Base-by-base conservation (phyloP, 495 filamentous ascomycete species). In the Apiosordaria backusii region DNA sequence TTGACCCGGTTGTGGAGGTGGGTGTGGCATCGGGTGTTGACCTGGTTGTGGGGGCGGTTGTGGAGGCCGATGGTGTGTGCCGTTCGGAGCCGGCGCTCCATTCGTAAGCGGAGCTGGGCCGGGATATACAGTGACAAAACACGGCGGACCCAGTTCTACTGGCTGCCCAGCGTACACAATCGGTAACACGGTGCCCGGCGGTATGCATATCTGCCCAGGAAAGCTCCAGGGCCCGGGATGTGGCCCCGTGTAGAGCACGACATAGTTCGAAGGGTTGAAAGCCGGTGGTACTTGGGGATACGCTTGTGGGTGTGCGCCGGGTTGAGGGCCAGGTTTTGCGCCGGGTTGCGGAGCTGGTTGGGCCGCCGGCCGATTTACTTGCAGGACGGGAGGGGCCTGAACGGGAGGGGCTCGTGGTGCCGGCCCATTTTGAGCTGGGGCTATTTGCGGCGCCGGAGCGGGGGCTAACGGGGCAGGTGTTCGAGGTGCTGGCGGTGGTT, bases 61-160 rank as follows among this genome's bases (percentile, higher is more conserved):
- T 61, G 40, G 15, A 22, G 60, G 10, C 7, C 35, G 40, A 22
- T 25, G 19, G 53, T 58, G 57, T 6, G 21, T 60, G 18, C 22
- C 22, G 26, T 50, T 9, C 35, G 62, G 57, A 10, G 55, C 26
- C 24, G 66, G 66, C 52, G 52, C 16, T 15, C 9, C 16, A 45
- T 13, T 7, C 35, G 35, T 18, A 29, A 27, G 57, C 29, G 57
- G 61, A 4, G 66, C 57, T 1, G 58, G 26, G n/a, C 66, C 66
- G 62, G 66, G 66, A 50, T 57, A 68, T 13, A 68, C 62, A 5
- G 67, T 29, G 27, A 62, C 50, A 16, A 58, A 65, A 53, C 62
- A 60, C 40, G 57, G 45, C 13, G 67, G 67, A n/a, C 58, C 50
- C 13, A 65, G 40, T 16, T 64, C 53, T 16, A 62, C 13, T 13